These are phyloP conservation scores for Erigeron philadelphicus DNA, from an alignment of 140 eudicot species.

Conservation along the genomic window DNA sequence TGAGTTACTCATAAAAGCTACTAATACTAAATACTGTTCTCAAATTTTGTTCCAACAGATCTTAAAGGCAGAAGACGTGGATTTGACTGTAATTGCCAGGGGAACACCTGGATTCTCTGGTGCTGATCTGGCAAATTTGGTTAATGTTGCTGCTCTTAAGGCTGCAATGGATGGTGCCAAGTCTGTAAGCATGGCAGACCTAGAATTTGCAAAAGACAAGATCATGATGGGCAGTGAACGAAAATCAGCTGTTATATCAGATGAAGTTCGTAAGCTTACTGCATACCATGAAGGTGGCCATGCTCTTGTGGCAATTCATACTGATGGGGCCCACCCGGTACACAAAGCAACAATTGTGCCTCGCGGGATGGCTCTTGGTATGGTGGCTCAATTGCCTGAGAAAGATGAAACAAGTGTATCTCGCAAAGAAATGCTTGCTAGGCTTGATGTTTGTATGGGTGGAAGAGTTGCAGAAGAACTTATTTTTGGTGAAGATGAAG, in stretches of 20 bases:
- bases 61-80: conserved; percentile 84
- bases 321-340: conserved; percentile 90
- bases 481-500: conserved; percentile 81
- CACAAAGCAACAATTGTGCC: conserved; percentile 96
- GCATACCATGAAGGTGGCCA: conserved; percentile 97
- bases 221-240: conserved; percentile 97
- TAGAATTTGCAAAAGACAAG: conserved; percentile 84
- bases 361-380: conserved; percentile 86
- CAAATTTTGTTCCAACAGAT: conserved; percentile 43
- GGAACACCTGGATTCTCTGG: conserved; percentile 99
- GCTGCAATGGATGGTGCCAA: conserved; percentile 99
- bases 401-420: conserved; percentile 78
- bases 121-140: conserved; percentile 94
- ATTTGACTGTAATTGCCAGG: conserved; percentile 69
- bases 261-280: conserved; percentile 60
- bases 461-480: conserved; percentile 96
- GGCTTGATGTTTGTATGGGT: conserved; percentile 88
- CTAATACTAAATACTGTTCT: conserved; percentile 16
- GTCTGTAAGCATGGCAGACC: conserved; percentile 77
- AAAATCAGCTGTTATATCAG: conserved; percentile 73
- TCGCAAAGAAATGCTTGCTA: conserved; percentile 86
- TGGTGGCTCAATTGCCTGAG: conserved; percentile 88
- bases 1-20: not conserved
- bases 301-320: conserved; percentile 89
- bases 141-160: conserved; percentile 85